phyloP scores from a whole-genome alignment of 768 basidiomycete species.

The Agaricus subrufescens region DNA sequence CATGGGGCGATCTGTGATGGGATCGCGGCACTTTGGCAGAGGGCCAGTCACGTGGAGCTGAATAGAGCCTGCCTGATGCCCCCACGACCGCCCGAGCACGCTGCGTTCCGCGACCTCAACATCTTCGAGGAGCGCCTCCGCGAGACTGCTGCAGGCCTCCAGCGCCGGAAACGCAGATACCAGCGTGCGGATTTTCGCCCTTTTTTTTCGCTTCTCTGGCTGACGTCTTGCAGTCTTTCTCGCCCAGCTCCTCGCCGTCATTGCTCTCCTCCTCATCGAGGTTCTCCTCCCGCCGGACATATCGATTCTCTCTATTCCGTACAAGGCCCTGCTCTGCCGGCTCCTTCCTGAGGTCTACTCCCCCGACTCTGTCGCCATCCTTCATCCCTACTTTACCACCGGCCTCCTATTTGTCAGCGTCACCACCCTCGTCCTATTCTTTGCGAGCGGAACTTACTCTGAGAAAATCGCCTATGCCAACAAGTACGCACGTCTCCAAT shows the following conservation, averaged over 20 bases:
- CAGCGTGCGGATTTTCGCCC: slow-evolving; percentile 52
- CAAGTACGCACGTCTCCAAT: slow-evolving; percentile 59
- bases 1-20: too few species aligned
- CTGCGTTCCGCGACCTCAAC: slow-evolving; percentile 84
- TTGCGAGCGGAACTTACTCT: slow-evolving; percentile 92
- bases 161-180: slow-evolving; percentile 76
- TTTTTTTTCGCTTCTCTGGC: slow-evolving; percentile 11
- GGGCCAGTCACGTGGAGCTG: background rate
- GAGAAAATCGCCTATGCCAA: slow-evolving; percentile 97
- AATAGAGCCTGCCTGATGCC: background rate
- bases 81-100: slow-evolving; percentile 39
- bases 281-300: slow-evolving; percentile 62
- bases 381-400: slow-evolving; percentile 73
- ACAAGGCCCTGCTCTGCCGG: slow-evolving; percentile 43
- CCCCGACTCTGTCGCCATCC: slow-evolving; percentile 33
- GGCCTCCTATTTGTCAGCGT: slow-evolving; percentile 84
- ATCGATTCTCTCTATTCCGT: slow-evolving; percentile 62
- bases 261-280: slow-evolving; percentile 70
- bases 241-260: slow-evolving; percentile 58
- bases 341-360: slow-evolving; percentile 49
- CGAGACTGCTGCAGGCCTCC: slow-evolving; percentile 80
- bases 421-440: slow-evolving; percentile 90
- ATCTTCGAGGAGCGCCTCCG: slow-evolving; percentile 97
- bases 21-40: background rate
- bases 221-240: slow-evolving; percentile 59